Percentiles rank a stretch among this genome's conserved stretches.
Evolutionary conservation across 495 filamentous ascomycete species (phyloP).

Genomic region (Annulohypoxylon nitens): DNA sequence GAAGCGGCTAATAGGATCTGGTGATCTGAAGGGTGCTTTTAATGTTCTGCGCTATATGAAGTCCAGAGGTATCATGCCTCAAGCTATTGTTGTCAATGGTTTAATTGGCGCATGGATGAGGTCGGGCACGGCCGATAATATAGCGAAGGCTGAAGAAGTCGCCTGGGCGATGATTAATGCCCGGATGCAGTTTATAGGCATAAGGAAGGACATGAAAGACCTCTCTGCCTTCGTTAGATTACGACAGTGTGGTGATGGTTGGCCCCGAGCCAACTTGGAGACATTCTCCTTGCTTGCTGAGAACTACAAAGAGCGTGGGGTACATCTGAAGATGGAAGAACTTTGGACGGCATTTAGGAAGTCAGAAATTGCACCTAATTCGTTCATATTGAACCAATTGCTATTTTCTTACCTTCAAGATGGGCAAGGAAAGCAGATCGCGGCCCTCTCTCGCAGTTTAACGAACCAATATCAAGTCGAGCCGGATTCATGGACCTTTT

Average conservation of each 20-base stretch:
- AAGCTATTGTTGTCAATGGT: slow-evolving; percentile 79
- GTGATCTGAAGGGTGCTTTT: slow-evolving; percentile 75
- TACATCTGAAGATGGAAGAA: slow-evolving; percentile 67
- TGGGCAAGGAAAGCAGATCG: slow-evolving; percentile 64
- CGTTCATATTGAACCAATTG: slow-evolving; percentile 81
- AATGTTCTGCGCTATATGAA: slow-evolving; percentile 77
- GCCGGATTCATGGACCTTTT: slow-evolving; percentile 78
- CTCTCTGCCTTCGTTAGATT: slow-evolving; percentile 51
- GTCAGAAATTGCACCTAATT: slow-evolving; percentile 73
- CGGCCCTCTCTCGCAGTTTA: slow-evolving; percentile 66
- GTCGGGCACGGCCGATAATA: slow-evolving; percentile 63
- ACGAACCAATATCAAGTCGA: slow-evolving; percentile 55
- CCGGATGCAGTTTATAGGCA: slow-evolving; percentile 70
- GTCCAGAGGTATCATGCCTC: slow-evolving; percentile 71
- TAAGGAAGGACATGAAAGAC: slow-evolving; percentile 53
- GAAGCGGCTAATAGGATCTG: slow-evolving; percentile 80
- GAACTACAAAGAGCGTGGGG: slow-evolving; percentile 73
- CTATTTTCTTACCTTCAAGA: slow-evolving; percentile 71
- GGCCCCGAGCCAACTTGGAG: slow-evolving; percentile 72
- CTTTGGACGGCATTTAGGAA: slow-evolving; percentile 69
- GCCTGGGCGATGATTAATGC: slow-evolving; percentile 83
- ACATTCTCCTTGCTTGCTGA: slow-evolving; percentile 82
- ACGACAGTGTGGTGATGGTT: slow-evolving; percentile 49
- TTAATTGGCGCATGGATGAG: slow-evolving; percentile 81
- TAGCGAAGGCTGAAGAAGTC: slow-evolving; percentile 74